These are phyloP conservation scores for Candida easanensis DNA, from an alignment of 805 yeast genomes.

Conservation along the genomic window DNA sequence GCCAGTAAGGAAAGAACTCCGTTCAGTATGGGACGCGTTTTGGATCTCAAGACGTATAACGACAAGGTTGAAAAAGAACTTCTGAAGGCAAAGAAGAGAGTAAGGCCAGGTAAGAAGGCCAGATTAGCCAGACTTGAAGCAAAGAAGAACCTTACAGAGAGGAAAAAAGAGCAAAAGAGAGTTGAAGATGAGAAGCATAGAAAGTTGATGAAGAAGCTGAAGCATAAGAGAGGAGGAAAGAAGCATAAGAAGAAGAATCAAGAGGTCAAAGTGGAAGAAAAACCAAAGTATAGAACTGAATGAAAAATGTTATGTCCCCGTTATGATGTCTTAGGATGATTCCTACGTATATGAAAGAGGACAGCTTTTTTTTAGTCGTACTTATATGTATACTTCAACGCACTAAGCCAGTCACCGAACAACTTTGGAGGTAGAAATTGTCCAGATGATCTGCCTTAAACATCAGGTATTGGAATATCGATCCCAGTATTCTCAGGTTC, in stretches of 20 bases:
- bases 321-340: too few species aligned
- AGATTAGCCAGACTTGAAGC: slow-evolving; percentile 16
- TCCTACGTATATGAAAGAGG: too few species aligned
- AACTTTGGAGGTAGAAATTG: too few species aligned
- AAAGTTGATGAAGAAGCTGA: slow-evolving; percentile 23
- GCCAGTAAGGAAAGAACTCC: slow-evolving; percentile 1
- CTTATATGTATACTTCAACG: too few species aligned
- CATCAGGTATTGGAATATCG: background rate
- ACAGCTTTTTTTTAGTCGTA: too few species aligned
- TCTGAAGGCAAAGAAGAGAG: slow-evolving; percentile 9
- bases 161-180: slow-evolving; percentile 11
- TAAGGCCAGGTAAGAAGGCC: slow-evolving; percentile 28
- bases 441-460: too few species aligned
- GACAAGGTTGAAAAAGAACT: slow-evolving; percentile 13
- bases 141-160: slow-evolving; percentile 11
- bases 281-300: slow-evolving; percentile 24
- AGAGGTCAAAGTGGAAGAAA: background rate
- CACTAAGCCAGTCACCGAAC: too few species aligned
- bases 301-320: too few species aligned
- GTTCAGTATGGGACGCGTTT: slow-evolving; percentile 12
- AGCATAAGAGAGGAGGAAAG: slow-evolving; percentile 26
- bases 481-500: too few species aligned
- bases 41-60: slow-evolving; percentile 20
- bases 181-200: slow-evolving; percentile 13
- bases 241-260: slow-evolving; percentile 21